Evolutionary conservation across 169 alveolate species (phyloP).

Genomic region (Eimeria tenella): DNA sequence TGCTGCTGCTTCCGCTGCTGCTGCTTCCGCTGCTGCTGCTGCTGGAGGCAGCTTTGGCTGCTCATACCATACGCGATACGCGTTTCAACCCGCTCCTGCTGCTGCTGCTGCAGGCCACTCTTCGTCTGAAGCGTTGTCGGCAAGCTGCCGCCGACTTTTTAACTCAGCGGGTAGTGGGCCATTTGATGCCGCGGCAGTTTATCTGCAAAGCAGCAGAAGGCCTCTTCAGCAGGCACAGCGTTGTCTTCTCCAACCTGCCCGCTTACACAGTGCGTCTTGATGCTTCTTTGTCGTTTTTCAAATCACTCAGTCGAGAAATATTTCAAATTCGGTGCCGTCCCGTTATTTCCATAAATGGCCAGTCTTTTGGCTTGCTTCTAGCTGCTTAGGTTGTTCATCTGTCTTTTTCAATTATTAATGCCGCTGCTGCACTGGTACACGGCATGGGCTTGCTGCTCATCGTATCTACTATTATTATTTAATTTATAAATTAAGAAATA

Average conservation of each 20-base stretch:
- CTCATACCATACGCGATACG: no score
- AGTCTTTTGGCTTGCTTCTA: no score
- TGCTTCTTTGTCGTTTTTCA: neutral
- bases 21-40: neutral
- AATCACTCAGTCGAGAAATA: neutral
- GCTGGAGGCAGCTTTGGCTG: no score
- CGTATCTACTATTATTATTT: no score
- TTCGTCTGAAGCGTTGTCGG: neutral
- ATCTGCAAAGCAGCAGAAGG: conserved; percentile 3
- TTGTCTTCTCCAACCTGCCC: conserved; percentile 46
- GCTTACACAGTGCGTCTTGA: neutral
- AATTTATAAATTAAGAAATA: no score
- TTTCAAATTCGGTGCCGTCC: neutral
- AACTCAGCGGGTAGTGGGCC: conserved; percentile 7
- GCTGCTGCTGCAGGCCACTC: neutral
- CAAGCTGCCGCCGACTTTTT: conserved; percentile 4
- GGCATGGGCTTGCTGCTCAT: no score
- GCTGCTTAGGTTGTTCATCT: no score
- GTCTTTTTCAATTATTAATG: no score
- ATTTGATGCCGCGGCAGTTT: neutral
- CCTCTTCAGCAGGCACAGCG: conserved; percentile 22
- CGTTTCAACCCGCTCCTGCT: no score
- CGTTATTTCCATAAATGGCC: no score
- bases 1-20: no score
- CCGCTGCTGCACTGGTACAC: no score